Percentiles rank a stretch among this genome's conserved stretches.
Evolutionary conservation across 371 early-diverging fungal genomes (phyloP).

Genomic region (Rhizopus delemar): DNA sequence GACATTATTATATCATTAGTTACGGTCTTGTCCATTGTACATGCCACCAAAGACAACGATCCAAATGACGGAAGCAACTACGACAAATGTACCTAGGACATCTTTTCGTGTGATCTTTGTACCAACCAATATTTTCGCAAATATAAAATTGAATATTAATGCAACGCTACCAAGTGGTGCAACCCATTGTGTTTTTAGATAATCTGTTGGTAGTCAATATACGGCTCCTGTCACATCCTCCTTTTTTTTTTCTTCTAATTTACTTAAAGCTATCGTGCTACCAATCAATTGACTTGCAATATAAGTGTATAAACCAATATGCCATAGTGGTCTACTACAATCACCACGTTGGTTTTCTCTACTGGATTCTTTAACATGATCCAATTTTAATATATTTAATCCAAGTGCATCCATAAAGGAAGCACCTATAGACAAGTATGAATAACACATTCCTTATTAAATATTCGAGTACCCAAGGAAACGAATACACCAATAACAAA

Average conservation of each 20-base stretch:
- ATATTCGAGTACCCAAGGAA: constrained; percentile 42
- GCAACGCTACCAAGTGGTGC: constrained; percentile 73
- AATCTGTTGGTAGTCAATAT: constrained; percentile 43
- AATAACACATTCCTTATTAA: neutral
- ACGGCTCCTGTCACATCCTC: neutral
- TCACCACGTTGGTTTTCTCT: constrained; percentile 56
- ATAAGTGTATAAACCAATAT: constrained; percentile 68
- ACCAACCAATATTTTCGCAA: constrained; percentile 70
- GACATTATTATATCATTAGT: constrained; percentile 9
- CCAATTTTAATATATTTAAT: constrained; percentile 65
- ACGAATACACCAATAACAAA: constrained; percentile 68
- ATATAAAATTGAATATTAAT: constrained; percentile 70
- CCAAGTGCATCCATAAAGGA: constrained; percentile 74
- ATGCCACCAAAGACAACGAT: constrained; percentile 72
- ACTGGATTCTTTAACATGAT: constrained; percentile 64
- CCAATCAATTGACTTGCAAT: constrained; percentile 66
- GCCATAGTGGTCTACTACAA: constrained; percentile 69
- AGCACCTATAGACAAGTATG: constrained; percentile 32
- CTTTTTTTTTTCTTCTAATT: constrained; percentile 15
- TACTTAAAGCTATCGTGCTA: constrained; percentile 70
- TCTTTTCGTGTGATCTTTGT: constrained; percentile 67
- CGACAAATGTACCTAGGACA: constrained; percentile 67
- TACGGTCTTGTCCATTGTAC: constrained; percentile 63
- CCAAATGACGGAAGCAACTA: constrained; percentile 66
- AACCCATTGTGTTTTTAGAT: constrained; percentile 75